Base-by-base conservation (phyloP, 1,139 yeast species). In the Yamadazyma trypodendri region DNA sequence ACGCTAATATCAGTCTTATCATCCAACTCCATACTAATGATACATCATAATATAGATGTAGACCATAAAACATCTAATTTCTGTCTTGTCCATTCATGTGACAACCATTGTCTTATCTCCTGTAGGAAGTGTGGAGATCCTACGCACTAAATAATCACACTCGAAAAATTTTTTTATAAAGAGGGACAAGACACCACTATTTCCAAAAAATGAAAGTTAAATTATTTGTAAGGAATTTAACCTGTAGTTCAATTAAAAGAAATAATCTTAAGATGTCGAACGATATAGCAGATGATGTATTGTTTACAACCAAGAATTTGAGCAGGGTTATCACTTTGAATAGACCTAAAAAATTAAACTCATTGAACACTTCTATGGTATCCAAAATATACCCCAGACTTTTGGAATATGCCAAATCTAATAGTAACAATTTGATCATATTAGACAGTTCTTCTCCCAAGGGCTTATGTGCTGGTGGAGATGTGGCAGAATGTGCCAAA, bases 401-500 rank as follows among this genome's bases (percentile, higher is more conserved):
- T 47, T 59, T 75, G 41, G 96, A 88, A 55, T 89, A 84, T 64
- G 71, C 87, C 38, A 84, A 85, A 56, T 77, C 89, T 11, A 71
- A 73, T 33, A 65, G 76, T 13, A 81, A 84, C 44, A 79, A 82
- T 48, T 58, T 87, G 43, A 66, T 90, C 32, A 70, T 92, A 31
- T 68, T 90, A 44, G 81, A 79, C 40, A 85, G 96, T 20, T 77
- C 75, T 32, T 81, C 84, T 11, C 72, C 73, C 17, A 76, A 70
- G 50, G 76, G 87, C 2, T 75, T 83, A 42, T 84, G 92, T 64
- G 86, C 97, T 29, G 98, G 98, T 37, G 98, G 97, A 29, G 98
- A 92, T 58, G 96, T 92, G 32, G 84, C 92, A 29, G 81, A 79
- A 40, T 79, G 88, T 54, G 87, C 85, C 17, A 61, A 63, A 39